Base-by-base conservation (phyloP, 306 rosid genomes). In the Alnus rubra region DNA sequence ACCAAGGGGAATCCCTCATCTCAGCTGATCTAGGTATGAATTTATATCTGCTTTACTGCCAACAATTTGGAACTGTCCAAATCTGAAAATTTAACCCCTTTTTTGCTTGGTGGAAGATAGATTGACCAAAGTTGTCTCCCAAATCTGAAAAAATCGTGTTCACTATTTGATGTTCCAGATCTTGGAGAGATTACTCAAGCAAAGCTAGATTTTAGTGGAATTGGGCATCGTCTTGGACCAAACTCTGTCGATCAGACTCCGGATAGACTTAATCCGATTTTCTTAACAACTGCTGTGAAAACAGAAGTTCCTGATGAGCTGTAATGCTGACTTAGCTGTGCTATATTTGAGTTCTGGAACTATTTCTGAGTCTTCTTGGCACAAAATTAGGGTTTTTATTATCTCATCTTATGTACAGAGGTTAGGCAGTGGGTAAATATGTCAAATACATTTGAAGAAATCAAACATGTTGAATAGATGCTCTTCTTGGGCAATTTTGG, bases 1-100 rank as follows among this genome's bases (percentile, higher is more conserved):
- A 88, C 49, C 94, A 94, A 15, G 98, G 95, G 60, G 97, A 94
- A 89, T 92, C 94, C 44, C 93, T 94, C 49, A 88, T 92, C 79
- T 73, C 97, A 47, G 95, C 97, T 52, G 98, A 94, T 87, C 89
- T 94, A 52, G 97, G 98, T 94, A 87, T 74, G 85, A 18, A 2
- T 42, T 47, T 52, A 9, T 73, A 44, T 48, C 75, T 47, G 28
- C 51, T 39, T n/a, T 14, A 68, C 51, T 42, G 72, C 18, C 5
- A 9, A 68, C 52, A 35, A 15, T 35, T 65, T 65, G 47, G 48
- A 35, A 65, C 48, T 1, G 48, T 19, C 71, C 28, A 65, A 65
- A 37, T 35, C 8, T 11, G 13, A 16, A 62, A 65, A 65, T 19
- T 35, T 13, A 7, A 37, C 13, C 47, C 47, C 15, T 65, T 65